Evolutionary conservation across 176 grass and related monocot species (phyloP), one percentile per base, ranked within the genome.

Genomic region (Musa itinerans): DNA sequence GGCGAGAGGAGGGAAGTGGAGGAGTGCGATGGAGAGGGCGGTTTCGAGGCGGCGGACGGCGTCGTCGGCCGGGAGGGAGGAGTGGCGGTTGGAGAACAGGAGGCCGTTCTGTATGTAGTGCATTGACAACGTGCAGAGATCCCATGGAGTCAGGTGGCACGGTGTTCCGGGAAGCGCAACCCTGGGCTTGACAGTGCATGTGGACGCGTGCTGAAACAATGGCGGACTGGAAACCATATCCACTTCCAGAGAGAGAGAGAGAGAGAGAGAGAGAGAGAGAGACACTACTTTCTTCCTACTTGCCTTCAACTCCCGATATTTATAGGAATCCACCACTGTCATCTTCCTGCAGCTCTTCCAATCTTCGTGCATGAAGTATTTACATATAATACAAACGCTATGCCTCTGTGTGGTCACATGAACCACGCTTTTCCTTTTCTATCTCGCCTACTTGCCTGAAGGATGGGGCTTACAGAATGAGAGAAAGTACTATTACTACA

Each of bases 61-160:
- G 12, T 74, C 52, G 52, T 21, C 53, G 13, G 72, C 27, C 13
- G 23, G 19, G 1, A 20, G 34, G 48, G 49, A 52, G 20, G 11
- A 43, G 12, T 9, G 15, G 1, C 65, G 82, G 16, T 4, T 17
- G 16, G 53, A 23, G 78, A 88, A 94, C 23, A 95, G 85, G 57
- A 95, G 91, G 71, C 87, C 91, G 63, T 94, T 94, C 20, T 90
- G 85, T 65, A 90, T 94, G 85, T 90, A 90, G 13, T 78, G 19
- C 50, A 24, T 0, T 24, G 80, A 90, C 17, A 95, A 83, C 2
- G 85, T 29, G 54, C 50, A 2, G 27, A 72, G 3, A 15, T 95
- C 88, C 85, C 85, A 88, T 56, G 56, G 49, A 25, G 65, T 86
- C 14, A 88, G 59, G 20, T 81, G 13, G 65, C 3, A 80, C 67